Evolutionary conservation across 306 rosid genomes (phyloP).

Genomic region (Gastrolobium bilobum): DNA sequence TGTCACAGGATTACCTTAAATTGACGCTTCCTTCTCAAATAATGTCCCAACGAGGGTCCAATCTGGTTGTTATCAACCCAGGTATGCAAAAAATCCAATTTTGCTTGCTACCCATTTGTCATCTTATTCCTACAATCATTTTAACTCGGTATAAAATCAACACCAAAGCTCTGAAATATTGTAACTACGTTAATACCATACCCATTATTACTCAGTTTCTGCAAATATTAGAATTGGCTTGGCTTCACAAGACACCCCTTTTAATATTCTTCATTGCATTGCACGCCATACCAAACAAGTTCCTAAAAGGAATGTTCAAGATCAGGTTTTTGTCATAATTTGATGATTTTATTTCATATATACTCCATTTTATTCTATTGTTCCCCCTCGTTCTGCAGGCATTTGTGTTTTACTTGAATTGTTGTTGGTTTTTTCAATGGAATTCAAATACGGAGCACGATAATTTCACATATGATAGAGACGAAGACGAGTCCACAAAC

Average conservation of each 20-base stretch:
- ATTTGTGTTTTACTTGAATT: not conserved
- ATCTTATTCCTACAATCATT: not conserved
- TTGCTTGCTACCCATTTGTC: not conserved
- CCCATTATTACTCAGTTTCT: slow-evolving; percentile 55
- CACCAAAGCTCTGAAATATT: too few relatives aligned
- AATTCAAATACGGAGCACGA: too few relatives aligned
- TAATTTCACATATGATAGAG: too few relatives aligned
- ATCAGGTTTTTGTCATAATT: slow-evolving; percentile 5
- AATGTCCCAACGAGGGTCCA: slow-evolving; percentile 14
- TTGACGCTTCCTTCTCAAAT: slow-evolving; percentile 79
- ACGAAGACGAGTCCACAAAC: too few relatives aligned
- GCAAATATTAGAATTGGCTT: slow-evolving; percentile 75
- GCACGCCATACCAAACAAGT: slow-evolving; percentile 69
- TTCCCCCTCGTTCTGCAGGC: not conserved
- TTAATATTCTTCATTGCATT: slow-evolving; percentile 77
- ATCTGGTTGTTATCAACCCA: not conserved
- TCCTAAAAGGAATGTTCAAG: too few relatives aligned
- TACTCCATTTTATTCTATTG: not conserved
- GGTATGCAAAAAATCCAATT: slow-evolving; percentile 53
- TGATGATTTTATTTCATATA: not conserved
- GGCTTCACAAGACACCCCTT: slow-evolving; percentile 77
- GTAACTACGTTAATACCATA: too few relatives aligned
- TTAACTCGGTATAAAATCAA: not conserved
- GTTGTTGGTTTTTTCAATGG: not conserved
- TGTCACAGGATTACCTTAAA: slow-evolving; percentile 74